Evolutionary conservation across 75 land plant genomes (phyloP), one percentile per base, ranked within the genome.

Genomic region (Selaginella tamariscina): DNA sequence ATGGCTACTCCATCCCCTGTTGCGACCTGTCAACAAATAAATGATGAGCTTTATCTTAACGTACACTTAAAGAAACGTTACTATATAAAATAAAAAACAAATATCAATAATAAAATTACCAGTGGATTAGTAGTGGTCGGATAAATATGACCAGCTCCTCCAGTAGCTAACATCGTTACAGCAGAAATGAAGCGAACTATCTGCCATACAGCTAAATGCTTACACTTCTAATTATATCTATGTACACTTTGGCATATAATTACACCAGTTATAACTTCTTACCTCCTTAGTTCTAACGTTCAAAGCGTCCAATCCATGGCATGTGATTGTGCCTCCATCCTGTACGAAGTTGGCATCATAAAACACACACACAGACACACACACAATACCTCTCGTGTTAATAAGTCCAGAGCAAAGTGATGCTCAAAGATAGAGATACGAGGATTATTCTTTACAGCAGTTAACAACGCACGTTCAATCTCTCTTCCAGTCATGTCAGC

Each of bases 401-500:
- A 85, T 73, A 95, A 76, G 76, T 95, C 99, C 64, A 95, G 81
- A 2, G 99, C 99, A 76, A 85, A 85, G 70, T 95, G 99, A 74
- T 95, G 96, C 30, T 82, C 82, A 79, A 87, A 91, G 77, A 95
- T 75, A 27, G 28, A 66, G 11, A 95, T 87, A 56, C 85, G 79
- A 30, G 87, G 83, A 73, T 87, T 82, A 32, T 70, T 78, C 29
- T 56, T 64, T 54, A 87, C 96, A 68, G 92, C 86, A 20, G 81
- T 80, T 54, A 95, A 66, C 24, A 95, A 76, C 49, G 96, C 99
- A 70, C 96, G 75, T 68, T 95, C 99, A 66, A 95, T 95, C 75
- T 95, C 99, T 69, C 87, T 80, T 54, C 98, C 99, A 33, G 99
- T 95, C 91, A 95, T 90, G 72, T 95, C 99, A 65, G 99, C 99